Evolutionary conservation across 2,329 filamentous ascomycete species (phyloP).

Genomic region (Talaromyces funiculosus): DNA sequence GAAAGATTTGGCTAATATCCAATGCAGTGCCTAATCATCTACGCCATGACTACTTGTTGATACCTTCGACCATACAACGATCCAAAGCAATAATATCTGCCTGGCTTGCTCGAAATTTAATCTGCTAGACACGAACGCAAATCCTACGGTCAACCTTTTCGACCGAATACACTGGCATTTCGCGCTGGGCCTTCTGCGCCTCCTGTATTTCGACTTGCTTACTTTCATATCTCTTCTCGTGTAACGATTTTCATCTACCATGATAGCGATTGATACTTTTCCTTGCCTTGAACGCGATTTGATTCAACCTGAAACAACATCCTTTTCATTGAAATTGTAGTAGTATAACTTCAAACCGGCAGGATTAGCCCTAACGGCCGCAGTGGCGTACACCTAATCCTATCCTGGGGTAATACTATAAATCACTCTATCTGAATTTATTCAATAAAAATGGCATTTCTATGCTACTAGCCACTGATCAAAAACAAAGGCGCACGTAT

Average conservation of each 20-base stretch:
- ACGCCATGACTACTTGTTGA: neutral
- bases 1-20: neutral
- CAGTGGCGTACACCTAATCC: neutral
- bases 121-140: neutral
- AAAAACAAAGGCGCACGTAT: neutral
- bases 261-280: constrained; percentile 1
- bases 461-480: neutral
- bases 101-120: neutral
- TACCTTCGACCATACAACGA: neutral
- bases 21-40: constrained; percentile 5
- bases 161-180: neutral
- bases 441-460: neutral
- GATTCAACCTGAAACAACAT: neutral
- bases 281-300: neutral
- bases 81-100: too few species aligned
- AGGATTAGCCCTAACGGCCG: neutral
- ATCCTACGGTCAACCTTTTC: neutral
- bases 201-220: neutral
- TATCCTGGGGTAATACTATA: neutral
- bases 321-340: too few species aligned
- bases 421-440: neutral
- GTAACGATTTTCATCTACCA: constrained; percentile 2
- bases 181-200: neutral
- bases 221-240: neutral
- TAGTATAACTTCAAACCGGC: neutral